Base-by-base conservation (phyloP, 768 basidiomycete genomes). In the Panaeolus papilionaceus region DNA sequence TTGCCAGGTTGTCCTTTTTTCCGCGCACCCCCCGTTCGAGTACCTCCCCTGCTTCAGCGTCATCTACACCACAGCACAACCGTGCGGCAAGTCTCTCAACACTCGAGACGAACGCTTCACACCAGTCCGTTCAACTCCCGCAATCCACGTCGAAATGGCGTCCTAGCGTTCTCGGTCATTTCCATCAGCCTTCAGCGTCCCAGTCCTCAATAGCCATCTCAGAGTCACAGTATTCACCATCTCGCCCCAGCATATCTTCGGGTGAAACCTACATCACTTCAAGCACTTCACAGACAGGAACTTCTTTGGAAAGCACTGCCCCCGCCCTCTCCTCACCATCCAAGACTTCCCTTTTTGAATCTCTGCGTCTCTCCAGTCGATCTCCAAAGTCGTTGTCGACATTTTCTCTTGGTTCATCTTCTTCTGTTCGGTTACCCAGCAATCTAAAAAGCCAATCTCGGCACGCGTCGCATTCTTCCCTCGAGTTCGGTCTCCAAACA, bases 141-240 rank as follows among this genome's bases (percentile, higher is more conserved):
- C 67, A 61, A 47, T 66, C 71, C n/a, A 67, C 80, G 11, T 81
- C 85, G 62, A 85, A 79, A 76, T 89, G 86, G 86, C 83, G 88
- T n/a, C 89, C 91, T 11, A 88, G 84, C 69, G 85, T 92, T 26
- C 76, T 91, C 26, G 88, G 86, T 6, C 87, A 91, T 70, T 92
- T 92, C 72, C 79, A 84, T 37, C 82, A 85, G 65, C 71, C 82
- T 64, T 83, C 86, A 63, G 74, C 79, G 38, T 79, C 85, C 49
- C 84, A 82, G 73, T 69, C 79, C 62, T 85, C 77, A 63, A 73
- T 81, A 62, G 76, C 79, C 51, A 80, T 83, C 38, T 82, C 83
- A 18, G 86, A 78, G 58, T 51, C 72, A 23, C 71, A 68, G 39
- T 74, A 75, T 64, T 68, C 75, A 20, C 74, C 75, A 11, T 75